These are phyloP conservation scores for Zygosaccharomyces pseudobailii DNA, from an alignment of 1,139 yeast species.

Conservation along the genomic window DNA sequence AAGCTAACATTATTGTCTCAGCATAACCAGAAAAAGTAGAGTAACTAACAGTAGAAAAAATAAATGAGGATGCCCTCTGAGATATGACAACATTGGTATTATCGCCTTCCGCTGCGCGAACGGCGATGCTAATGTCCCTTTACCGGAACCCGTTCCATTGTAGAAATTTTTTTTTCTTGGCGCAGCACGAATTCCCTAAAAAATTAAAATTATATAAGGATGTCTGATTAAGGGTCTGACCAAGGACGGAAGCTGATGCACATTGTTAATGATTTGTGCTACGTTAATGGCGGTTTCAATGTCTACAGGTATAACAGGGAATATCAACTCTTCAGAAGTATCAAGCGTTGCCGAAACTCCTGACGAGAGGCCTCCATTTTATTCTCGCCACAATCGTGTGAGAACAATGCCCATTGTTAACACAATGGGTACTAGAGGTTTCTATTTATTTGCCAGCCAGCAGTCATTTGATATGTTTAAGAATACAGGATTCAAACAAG, in stretches of 20 bases:
- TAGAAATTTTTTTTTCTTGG: too few species aligned
- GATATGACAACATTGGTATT: neutral
- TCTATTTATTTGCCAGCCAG: slow-evolving; percentile 12
- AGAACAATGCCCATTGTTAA: slow-evolving; percentile 13
- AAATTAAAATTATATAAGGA: too few species aligned
- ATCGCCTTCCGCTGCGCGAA: too few species aligned
- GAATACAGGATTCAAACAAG: slow-evolving; percentile 1
- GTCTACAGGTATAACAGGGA: neutral
- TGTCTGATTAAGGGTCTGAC: too few species aligned
- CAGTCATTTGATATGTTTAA: slow-evolving; percentile 16
- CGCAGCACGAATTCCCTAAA: too few species aligned
- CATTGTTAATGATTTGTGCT: too few species aligned
- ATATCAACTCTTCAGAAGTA: neutral
- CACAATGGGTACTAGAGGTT: slow-evolving; percentile 6
- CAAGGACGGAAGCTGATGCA: too few species aligned
- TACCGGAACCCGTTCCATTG: too few species aligned
- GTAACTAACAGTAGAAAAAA: neutral
- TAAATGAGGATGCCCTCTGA: neutral
- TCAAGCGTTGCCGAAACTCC: neutral
- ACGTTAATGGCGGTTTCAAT: neutral
- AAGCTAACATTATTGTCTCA: neutral
- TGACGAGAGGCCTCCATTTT: neutral
- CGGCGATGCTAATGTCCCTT: too few species aligned
- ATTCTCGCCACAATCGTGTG: slow-evolving; percentile 4
- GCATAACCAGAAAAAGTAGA: neutral